phyloP scores from a whole-genome alignment of 2,329 filamentous ascomycete species.

The Monosporascus sp. region DNA sequence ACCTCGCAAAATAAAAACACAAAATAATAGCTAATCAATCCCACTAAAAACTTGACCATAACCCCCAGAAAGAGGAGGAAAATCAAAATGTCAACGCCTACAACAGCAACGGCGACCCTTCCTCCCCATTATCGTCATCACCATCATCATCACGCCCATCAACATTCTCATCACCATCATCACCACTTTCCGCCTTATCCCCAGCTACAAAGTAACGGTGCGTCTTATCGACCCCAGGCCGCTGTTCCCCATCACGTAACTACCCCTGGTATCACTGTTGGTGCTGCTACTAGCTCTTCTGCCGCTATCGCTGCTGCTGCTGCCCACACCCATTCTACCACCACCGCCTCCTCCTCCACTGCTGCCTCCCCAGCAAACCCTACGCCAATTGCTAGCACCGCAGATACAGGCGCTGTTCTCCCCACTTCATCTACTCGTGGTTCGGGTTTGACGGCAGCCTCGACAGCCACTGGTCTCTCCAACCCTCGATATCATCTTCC shows the following conservation, averaged over 20 bases:
- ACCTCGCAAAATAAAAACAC: no score
- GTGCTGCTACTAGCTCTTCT: background rate
- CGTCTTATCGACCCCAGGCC: slow-evolving; percentile 37
- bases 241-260: slow-evolving; percentile 1
- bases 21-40: no score
- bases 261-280: slow-evolving; percentile 2
- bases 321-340: slow-evolving; percentile 24
- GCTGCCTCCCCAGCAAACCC: slow-evolving; percentile 17
- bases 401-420: slow-evolving; percentile 18
- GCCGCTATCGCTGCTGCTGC: background rate
- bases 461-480: slow-evolving; percentile 22
- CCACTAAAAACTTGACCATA: no score
- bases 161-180: slow-evolving; percentile 53
- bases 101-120: slow-evolving; percentile 67
- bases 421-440: slow-evolving; percentile 28
- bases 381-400: background rate
- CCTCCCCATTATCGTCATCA: slow-evolving; percentile 60
- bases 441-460: slow-evolving; percentile 23
- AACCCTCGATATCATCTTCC: slow-evolving; percentile 16
- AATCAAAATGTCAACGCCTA: slow-evolving; percentile 70
- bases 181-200: slow-evolving; percentile 31
- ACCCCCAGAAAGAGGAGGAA: no score
- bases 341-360: slow-evolving; percentile 19
- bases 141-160: slow-evolving; percentile 55
- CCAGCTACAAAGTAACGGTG: slow-evolving; percentile 15